Evolutionary conservation across 495 filamentous ascomycete genomes (phyloP).

Genomic region (Penicillium antarcticum): DNA sequence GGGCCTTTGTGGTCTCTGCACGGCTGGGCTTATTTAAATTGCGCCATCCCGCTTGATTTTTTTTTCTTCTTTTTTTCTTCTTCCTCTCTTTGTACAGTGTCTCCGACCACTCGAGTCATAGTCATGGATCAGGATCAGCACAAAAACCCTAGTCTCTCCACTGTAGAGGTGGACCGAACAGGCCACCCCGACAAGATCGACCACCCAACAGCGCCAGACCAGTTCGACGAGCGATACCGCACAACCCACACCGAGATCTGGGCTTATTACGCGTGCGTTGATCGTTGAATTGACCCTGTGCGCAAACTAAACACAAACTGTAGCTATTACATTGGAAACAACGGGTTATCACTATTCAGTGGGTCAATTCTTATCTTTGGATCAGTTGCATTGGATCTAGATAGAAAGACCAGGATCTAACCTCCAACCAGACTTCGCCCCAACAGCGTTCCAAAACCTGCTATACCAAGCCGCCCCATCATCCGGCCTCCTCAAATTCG

Average conservation of each 20-base stretch:
- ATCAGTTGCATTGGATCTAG: neutral
- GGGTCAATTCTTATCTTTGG: slow-evolving; percentile 1
- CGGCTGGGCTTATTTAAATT: slow-evolving; percentile 4
- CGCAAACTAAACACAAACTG: slow-evolving; percentile 16
- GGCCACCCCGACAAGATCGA: slow-evolving; percentile 7
- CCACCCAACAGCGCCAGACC: slow-evolving; percentile 20
- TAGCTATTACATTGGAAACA: slow-evolving; percentile 66
- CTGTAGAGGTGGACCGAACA: slow-evolving; percentile 17
- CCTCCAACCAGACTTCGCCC: slow-evolving; percentile 50
- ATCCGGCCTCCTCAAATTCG: slow-evolving; percentile 46
- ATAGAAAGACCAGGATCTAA: neutral
- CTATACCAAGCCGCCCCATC: slow-evolving; percentile 55
- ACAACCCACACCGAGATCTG: slow-evolving; percentile 60
- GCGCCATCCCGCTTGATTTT: neutral
- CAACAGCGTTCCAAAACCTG: slow-evolving; percentile 63
- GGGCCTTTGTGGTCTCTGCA: slow-evolving; percentile 1
- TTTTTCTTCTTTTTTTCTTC: neutral
- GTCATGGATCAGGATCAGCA: slow-evolving; percentile 15
- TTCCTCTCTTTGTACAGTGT: neutral
- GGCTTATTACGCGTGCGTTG: slow-evolving; percentile 57
- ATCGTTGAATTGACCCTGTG: neutral
- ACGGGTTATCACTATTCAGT: slow-evolving; percentile 64
- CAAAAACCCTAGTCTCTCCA: slow-evolving; percentile 12
- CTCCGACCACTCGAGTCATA: neutral
- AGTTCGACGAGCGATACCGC: slow-evolving; percentile 29